A percentile compares a stretch with the other conserved stretches of the same genome.
These are phyloP conservation scores for Solanum chmielewskii DNA, from an alignment of 257 asterid species.

Conservation along the genomic window DNA sequence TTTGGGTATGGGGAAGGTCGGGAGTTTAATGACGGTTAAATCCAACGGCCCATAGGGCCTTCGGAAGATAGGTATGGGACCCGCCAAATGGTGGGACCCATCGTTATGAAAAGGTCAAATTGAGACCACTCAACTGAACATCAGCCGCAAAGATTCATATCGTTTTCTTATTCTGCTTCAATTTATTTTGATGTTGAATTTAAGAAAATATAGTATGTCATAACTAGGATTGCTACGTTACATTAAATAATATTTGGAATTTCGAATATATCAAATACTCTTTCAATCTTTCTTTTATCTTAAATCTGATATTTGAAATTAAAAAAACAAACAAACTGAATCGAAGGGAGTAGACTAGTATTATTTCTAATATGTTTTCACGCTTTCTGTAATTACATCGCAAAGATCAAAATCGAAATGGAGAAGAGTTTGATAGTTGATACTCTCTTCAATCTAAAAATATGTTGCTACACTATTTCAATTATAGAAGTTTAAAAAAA, in stretches of 20 bases:
- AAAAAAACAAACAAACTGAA: too few species aligned
- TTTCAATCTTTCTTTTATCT: too few species aligned
- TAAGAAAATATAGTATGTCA: background rate
- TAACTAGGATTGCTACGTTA: background rate
- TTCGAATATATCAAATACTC: background rate
- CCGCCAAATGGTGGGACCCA: background rate
- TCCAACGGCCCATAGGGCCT: background rate
- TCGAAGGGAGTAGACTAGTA: background rate
- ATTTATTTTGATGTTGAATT: background rate
- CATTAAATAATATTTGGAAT: too few species aligned
- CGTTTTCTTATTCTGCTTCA: background rate
- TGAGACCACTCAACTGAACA: background rate
- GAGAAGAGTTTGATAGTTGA: background rate
- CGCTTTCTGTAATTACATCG: background rate
- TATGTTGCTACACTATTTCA: background rate
- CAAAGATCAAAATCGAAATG: background rate
- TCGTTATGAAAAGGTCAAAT: background rate
- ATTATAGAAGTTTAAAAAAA: background rate
- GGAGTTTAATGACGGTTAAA: background rate
- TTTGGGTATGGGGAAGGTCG: background rate
- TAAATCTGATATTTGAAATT: too few species aligned
- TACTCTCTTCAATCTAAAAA: background rate
- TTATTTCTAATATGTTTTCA: background rate
- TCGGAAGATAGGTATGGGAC: background rate
- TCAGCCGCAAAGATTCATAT: background rate